Conservation (phyloP, 345 rosid species). For the Eucalyptus leucophloia region DNA sequence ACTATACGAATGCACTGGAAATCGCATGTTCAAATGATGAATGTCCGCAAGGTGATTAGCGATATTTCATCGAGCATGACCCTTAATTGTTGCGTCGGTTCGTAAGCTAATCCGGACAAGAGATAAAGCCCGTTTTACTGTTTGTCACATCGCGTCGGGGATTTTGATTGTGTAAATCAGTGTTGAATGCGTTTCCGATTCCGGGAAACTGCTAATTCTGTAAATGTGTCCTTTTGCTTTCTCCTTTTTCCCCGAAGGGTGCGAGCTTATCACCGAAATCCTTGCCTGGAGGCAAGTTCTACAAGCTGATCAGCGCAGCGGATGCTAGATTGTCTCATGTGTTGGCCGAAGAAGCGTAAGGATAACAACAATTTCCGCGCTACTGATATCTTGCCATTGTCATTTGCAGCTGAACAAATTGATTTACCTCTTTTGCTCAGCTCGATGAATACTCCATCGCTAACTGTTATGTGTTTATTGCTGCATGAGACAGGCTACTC, state of each 20-base stretch:
- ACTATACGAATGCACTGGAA: not conserved
- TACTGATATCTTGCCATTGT: not conserved
- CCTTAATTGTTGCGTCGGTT: no score
- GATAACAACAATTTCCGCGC: not conserved
- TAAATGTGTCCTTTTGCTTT: not conserved
- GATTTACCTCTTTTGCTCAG: not conserved
- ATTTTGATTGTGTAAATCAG: no score
- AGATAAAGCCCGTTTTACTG: no score
- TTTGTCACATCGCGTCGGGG: no score
- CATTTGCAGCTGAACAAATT: not conserved
- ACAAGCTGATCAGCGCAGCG: conserved; percentile 44
- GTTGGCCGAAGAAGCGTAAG: conserved; percentile 48
- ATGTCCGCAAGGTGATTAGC: not conserved
- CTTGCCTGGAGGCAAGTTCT: conserved; percentile 31
- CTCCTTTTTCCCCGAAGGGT: conserved; percentile 34
- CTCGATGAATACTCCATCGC: not conserved
- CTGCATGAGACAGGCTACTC: conserved; percentile 20
- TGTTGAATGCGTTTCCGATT: no score
- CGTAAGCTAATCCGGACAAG: no score
- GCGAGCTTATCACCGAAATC: conserved; percentile 46
- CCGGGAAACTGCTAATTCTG: not conserved
- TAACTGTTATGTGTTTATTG: not conserved
- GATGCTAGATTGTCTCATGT: conserved; percentile 43
- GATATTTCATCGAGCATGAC: no score
- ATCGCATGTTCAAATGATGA: not conserved